A percentile compares a stretch with the other conserved stretches of the same genome.
phyloP scores from a whole-genome alignment of 495 filamentous ascomycete genomes.

The Aspergillus taichungensis region DNA sequence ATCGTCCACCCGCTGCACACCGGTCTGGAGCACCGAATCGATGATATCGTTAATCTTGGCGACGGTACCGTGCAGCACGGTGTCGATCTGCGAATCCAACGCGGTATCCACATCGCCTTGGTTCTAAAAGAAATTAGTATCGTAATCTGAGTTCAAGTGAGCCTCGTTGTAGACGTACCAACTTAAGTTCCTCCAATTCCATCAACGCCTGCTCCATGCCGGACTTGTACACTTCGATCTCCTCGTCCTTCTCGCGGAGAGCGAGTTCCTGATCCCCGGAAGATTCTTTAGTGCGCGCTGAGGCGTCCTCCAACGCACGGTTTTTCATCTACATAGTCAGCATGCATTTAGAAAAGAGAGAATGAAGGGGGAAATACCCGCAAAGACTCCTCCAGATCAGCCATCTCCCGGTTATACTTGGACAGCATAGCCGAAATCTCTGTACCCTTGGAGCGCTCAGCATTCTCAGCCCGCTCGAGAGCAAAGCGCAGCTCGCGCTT shows the following conservation, averaged over 20 bases:
- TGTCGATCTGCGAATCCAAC: conserved; percentile 85
- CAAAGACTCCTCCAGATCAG: conserved; percentile 87
- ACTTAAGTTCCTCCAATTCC: conserved; percentile 75
- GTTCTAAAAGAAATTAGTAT: conserved; percentile 19
- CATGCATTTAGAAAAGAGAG: not conserved
- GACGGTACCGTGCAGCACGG: conserved; percentile 71
- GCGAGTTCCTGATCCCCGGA: conserved; percentile 76
- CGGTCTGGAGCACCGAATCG: conserved; percentile 89
- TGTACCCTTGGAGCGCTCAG: conserved; percentile 83
- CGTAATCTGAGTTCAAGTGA: not conserved
- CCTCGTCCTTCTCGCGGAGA: conserved; percentile 89
- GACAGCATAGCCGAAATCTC: conserved; percentile 90
- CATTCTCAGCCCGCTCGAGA: conserved; percentile 83
- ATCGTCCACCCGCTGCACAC: conserved; percentile 91
- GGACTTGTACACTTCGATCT: conserved; percentile 92
- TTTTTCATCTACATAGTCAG: conserved; percentile 56
- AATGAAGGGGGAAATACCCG: conserved; percentile 35
- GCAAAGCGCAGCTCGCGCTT: conserved; percentile 95
- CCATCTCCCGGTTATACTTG: conserved; percentile 94
- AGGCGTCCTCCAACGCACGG: conserved; percentile 76
- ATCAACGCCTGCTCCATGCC: conserved; percentile 93
- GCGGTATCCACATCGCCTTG: conserved; percentile 72
- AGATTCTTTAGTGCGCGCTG: conserved; percentile 65
- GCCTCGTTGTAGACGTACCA: conserved; percentile 27
- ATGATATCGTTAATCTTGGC: conserved; percentile 96